Evolutionary conservation across 805 yeast species (phyloP), one percentile per base, ranked within the genome.

Genomic region (Candida khao-thaluensis): DNA sequence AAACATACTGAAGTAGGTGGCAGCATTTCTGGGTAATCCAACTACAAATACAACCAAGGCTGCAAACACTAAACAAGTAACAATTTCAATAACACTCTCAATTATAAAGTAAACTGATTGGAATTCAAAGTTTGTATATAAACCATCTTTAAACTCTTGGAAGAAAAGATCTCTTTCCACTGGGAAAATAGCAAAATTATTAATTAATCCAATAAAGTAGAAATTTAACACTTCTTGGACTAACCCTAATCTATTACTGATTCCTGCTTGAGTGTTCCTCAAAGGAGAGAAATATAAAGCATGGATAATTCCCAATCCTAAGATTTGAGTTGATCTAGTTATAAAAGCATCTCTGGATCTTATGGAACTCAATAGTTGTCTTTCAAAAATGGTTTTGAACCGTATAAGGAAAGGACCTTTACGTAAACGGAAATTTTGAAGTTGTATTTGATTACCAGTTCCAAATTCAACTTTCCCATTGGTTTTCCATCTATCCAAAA

Each of bases 121-220:
- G 53, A 88, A 88, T 2, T 87, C 80, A 2, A 68, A 52, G 2
- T 78, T 71, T 0, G 84, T 82, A 50, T 85, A 83, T 6, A 84
- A 76, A 17, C 78, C 79, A 53, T 87, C 95, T 44, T 74, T 74
- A 49, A 79, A 79, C 51, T 88, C 96, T 43, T 83, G 84, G 56
- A 85, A 86, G 54, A 88, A 88, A 31, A 81, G 75, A 48, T 81
- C 74, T 44, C 90, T 66, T 50, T 86, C 93, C 10, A 63, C 58
- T 2, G 95, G 95, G 54, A 82, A 88, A 11, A 84, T 70, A 1
- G 90, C 76, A 53, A 87, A 67, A 57, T 86, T 87, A 51, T 82
- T 85, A 40, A 88, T 70, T 73, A 87, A 76, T 1, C 96, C 96
- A 34, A 81, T 79, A 56, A 80, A 88, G 53, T 83, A 87, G 37